Percentiles rank a stretch among this genome's conserved stretches.
These are phyloP conservation scores for Candida chauliodis DNA, from an alignment of 805 yeast genomes.

Conservation along the genomic window DNA sequence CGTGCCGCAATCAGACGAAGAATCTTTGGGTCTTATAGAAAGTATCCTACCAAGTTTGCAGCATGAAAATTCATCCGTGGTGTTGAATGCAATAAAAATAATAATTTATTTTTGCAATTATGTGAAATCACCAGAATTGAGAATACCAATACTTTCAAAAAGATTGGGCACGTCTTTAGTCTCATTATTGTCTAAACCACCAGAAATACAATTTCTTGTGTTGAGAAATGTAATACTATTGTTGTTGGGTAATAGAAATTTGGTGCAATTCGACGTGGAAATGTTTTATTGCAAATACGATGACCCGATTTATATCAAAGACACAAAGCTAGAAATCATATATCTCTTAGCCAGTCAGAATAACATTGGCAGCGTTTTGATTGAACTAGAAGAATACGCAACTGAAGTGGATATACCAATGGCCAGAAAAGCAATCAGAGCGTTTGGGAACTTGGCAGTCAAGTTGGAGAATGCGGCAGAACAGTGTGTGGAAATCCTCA, in stretches of 20 bases:
- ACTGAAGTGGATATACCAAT: constrained; percentile 81
- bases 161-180: constrained; percentile 67
- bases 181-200: constrained; percentile 66
- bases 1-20: constrained; percentile 67
- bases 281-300: constrained; percentile 78
- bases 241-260: constrained; percentile 59
- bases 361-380: constrained; percentile 58
- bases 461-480: constrained; percentile 62
- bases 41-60: constrained; percentile 65
- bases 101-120: constrained; percentile 73
- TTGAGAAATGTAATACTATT: constrained; percentile 76
- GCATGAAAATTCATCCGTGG: constrained; percentile 79
- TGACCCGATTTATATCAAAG: constrained; percentile 85
- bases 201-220: constrained; percentile 81
- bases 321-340: constrained; percentile 84
- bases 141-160: constrained; percentile 52
- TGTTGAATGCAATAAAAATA: constrained; percentile 68
- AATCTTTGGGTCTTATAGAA: constrained; percentile 65
- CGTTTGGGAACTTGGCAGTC: constrained; percentile 85
- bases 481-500: constrained; percentile 59
- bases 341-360: constrained; percentile 68
- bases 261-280: constrained; percentile 65
- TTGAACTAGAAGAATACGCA: constrained; percentile 82
- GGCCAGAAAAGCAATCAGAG: constrained; percentile 83
- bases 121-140: constrained; percentile 51